A percentile compares a stretch with the other conserved stretches of the same genome.
phyloP scores from a whole-genome alignment of 805 yeast genomes.

The Sungouiella thailandica region DNA sequence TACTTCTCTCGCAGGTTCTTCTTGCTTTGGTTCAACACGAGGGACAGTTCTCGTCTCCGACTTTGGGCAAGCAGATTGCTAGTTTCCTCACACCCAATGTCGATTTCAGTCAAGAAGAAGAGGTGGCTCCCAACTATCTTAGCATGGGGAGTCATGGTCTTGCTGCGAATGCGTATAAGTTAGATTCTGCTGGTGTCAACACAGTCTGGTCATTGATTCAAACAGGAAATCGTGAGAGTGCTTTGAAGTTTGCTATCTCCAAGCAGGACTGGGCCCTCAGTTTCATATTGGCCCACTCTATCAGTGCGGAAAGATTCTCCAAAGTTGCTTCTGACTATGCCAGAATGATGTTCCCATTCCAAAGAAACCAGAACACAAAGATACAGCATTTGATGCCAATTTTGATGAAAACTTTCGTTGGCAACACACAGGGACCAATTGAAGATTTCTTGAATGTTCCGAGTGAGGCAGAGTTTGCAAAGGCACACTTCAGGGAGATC shows the following conservation, averaged over 20 bases:
- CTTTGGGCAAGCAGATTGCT: constrained; percentile 30
- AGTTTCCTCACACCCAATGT: constrained; percentile 40
- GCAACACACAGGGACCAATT: constrained; percentile 52
- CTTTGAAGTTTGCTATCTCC: constrained; percentile 56
- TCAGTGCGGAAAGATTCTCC: constrained; percentile 59
- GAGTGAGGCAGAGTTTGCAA: constrained; percentile 44
- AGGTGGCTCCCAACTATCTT: constrained; percentile 3
- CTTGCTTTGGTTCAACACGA: constrained; percentile 23
- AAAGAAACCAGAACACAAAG: constrained; percentile 32
- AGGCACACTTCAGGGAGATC: constrained; percentile 48
- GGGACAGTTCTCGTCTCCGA: constrained; percentile 24
- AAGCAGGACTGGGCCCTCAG: constrained; percentile 77
- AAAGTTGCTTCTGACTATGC: constrained; percentile 55
- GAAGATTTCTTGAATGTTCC: constrained; percentile 42
- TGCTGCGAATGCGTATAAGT: constrained; percentile 37
- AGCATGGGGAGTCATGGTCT: constrained; percentile 3
- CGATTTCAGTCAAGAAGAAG: constrained; percentile 24
- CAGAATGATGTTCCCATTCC: constrained; percentile 40
- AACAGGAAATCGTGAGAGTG: constrained; percentile 62
- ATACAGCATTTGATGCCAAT: constrained; percentile 46
- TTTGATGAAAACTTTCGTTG: constrained; percentile 59
- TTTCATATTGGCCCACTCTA: constrained; percentile 59
- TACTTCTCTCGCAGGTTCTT: constrained; percentile 29
- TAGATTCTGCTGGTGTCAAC: constrained; percentile 35
- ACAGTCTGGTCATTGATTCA: constrained; percentile 39